Conservation (phyloP, 2,329 filamentous ascomycete species). For the Fusarium verrucosum region DNA sequence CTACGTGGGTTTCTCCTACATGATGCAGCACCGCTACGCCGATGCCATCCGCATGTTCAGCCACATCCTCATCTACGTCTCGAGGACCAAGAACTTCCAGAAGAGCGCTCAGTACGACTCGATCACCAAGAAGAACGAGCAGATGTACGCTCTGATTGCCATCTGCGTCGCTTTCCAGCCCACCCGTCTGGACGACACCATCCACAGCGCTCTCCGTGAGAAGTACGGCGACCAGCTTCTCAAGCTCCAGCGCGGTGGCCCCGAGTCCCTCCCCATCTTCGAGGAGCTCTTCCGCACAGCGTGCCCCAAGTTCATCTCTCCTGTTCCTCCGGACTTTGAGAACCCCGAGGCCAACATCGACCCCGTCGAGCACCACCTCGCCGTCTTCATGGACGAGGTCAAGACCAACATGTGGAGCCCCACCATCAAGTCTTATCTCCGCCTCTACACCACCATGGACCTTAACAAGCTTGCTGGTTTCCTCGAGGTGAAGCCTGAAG, state of each 20-base stretch:
- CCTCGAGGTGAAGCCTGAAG: slow-evolving; percentile 95
- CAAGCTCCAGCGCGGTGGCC: slow-evolving; percentile 94
- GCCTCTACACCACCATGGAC: slow-evolving; percentile 99
- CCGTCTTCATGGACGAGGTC: slow-evolving; percentile 99
- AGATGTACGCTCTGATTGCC: slow-evolving; percentile 99
- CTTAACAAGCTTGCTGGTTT: slow-evolving; percentile 97
- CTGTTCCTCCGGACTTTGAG: slow-evolving; percentile 96
- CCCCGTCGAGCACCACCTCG: slow-evolving; percentile 94
- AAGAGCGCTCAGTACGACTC: slow-evolving; percentile 99
- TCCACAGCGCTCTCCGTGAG: slow-evolving; percentile 96
- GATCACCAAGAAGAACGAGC: slow-evolving; percentile 99
- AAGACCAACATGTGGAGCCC: slow-evolving; percentile 99
- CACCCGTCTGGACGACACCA: slow-evolving; percentile 96
- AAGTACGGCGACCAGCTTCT: slow-evolving; percentile 99
- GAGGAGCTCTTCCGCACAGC: slow-evolving; percentile 97
- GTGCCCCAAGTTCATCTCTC: slow-evolving; percentile 99
- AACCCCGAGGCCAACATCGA: slow-evolving; percentile 96
- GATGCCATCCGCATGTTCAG: slow-evolving; percentile 99
- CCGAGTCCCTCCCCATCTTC: slow-evolving; percentile 93
- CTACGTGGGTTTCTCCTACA: slow-evolving; percentile 99
- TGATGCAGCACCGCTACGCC: slow-evolving; percentile 99
- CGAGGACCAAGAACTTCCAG: slow-evolving; percentile 99
- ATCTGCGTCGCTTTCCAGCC: slow-evolving; percentile 99
- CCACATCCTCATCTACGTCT: slow-evolving; percentile 99
- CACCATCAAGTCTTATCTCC: slow-evolving; percentile 97